Evolutionary conservation across 768 basidiomycete genomes (phyloP).

Genomic region (Podaxis rugospora): DNA sequence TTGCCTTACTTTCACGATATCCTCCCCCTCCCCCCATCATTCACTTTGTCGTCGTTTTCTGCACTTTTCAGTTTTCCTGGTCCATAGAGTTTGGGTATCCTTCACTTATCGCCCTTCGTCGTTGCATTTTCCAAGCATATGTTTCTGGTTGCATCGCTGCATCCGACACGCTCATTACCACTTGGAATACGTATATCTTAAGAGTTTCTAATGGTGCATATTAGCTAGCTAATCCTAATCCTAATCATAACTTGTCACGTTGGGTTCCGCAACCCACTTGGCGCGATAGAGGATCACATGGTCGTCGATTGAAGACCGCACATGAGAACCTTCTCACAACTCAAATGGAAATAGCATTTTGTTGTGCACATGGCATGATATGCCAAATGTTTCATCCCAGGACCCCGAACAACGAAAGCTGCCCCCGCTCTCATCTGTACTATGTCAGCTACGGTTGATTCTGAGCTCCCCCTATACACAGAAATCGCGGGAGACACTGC

Average conservation of each 20-base stretch:
- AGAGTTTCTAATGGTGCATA: neutral
- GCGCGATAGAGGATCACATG: neutral
- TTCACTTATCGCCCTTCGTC: neutral
- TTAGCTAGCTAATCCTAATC: neutral
- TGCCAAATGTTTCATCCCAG: neutral
- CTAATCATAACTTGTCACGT: neutral
- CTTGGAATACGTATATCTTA: neutral
- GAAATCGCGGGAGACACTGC: slow-evolving; percentile 1
- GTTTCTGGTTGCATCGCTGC: neutral
- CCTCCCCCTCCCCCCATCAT: neutral
- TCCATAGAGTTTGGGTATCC: neutral
- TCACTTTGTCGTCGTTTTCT: neutral
- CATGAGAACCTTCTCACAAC: neutral
- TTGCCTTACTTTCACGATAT: neutral
- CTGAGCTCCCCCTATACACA: slow-evolving; percentile 19
- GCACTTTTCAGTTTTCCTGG: neutral
- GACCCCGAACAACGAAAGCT: neutral
- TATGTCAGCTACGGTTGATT: slow-evolving; percentile 13
- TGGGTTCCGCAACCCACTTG: neutral
- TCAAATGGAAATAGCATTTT: neutral
- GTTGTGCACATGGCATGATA: neutral
- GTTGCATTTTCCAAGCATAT: neutral
- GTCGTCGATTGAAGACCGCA: neutral
- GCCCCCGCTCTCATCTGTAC: neutral
- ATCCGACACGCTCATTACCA: neutral